These are phyloP conservation scores for Prunella vulgaris DNA, from an alignment of 257 asterid genomes.

Conservation along the genomic window DNA sequence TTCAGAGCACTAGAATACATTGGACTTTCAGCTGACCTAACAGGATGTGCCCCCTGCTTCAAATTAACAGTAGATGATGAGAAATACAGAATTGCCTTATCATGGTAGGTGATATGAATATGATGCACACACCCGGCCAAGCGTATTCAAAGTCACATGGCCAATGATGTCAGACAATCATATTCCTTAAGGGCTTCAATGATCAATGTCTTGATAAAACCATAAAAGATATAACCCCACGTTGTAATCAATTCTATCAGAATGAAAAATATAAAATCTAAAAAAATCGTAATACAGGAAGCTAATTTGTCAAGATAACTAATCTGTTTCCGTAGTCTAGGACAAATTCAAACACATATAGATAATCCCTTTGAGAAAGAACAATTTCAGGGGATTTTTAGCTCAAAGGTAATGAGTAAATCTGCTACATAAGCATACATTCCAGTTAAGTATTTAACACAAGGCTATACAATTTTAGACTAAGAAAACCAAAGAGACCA, in stretches of 20 bases:
- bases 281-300: background rate
- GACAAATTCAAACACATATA: background rate
- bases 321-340: background rate
- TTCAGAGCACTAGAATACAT: conserved; percentile 43
- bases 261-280: background rate
- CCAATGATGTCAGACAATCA: background rate
- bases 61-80: conserved; percentile 22
- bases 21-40: conserved; percentile 54
- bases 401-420: background rate
- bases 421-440: background rate
- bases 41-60: conserved; percentile 52
- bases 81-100: conserved; percentile 9
- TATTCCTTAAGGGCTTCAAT: conserved; percentile 9
- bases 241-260: background rate
- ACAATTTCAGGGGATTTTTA: background rate
- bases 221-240: background rate
- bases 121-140: background rate
- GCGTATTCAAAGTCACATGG: background rate
- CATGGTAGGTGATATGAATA: conserved; percentile 12
- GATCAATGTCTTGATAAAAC: conserved; percentile 3
- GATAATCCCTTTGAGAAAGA: background rate
- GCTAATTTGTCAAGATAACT: background rate
- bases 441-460: background rate
- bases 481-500: background rate
- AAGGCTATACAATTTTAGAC: background rate